Evolutionary conservation across 2,329 filamentous ascomycete genomes (phyloP), one percentile per base, ranked within the genome.

Genomic region (Chrysoporthe puriensis): DNA sequence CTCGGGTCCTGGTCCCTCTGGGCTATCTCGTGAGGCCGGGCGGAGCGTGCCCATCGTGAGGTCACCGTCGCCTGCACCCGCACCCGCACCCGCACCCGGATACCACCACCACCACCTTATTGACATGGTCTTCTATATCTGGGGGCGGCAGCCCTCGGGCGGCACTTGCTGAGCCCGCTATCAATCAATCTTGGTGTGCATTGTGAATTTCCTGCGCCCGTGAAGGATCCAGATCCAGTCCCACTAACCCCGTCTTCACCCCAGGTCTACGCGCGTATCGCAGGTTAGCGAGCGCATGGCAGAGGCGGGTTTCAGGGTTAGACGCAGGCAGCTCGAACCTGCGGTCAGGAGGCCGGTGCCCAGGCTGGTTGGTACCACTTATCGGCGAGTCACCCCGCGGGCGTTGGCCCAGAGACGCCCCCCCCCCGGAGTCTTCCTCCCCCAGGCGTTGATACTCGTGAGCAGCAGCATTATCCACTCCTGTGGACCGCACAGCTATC

Each of bases 391-490:
- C 26, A 48, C 32, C 56, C 56, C 56, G 56, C 14, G 34, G 26
- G 34, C 56, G 32, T 42, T 42, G 16, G 18, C 56, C 56, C 13
- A 58, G 18, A 11, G 34, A 52, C 32, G 8, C 44, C 44, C 44
- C 48, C 21, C 21, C 21, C 16, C 14, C 44, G 46, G 32, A 26
- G 13, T 36, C 36, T 13, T 26, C 26, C 26, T 26, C 26, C 32
- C n/a, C 48, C 18, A 44, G 32, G n/a, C 16, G 11, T 65, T 26
- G 63, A 65, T 48, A 26, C 44, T 65, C 63, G 11, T 26, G 26
- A 42, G 34, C 44, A 18, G 26, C 26, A 26, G 26, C 26, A 16
- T 46, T 54, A 26, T 34, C 18, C 34, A 59, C 34, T 43, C 52
- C 11, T 65, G 54, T 48, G 40, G 43, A 58, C 44, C 36, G 43